phyloP scores from a whole-genome alignment of 1,284 basidiomycete species.

The Rugosomyces carneus region DNA sequence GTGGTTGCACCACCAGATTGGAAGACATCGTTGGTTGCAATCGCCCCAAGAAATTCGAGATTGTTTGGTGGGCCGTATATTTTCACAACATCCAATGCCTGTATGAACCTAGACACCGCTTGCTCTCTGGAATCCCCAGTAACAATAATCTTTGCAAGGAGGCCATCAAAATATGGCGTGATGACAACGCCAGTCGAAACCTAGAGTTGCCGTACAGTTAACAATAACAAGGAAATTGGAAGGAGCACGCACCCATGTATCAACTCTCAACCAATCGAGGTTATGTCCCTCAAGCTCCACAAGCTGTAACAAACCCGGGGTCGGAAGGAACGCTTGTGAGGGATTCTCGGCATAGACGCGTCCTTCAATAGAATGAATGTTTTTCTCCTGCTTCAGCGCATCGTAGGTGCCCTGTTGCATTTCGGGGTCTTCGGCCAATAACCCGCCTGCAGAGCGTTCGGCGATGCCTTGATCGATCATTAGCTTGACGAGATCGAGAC shows the following conservation, averaged over 20 bases:
- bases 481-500: constrained; percentile 59
- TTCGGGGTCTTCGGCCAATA: constrained; percentile 13
- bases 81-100: constrained; percentile 34
- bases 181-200: constrained; percentile 47
- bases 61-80: constrained; percentile 46
- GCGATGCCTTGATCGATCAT: constrained; percentile 56
- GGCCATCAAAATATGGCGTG: constrained; percentile 53
- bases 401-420: constrained; percentile 32
- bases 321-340: constrained; percentile 50
- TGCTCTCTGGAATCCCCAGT: constrained; percentile 34
- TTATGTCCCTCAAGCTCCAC: constrained; percentile 36
- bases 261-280: constrained; percentile 45
- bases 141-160: constrained; percentile 51
- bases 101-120: constrained; percentile 33
- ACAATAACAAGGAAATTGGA: background rate
- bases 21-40: constrained; percentile 39
- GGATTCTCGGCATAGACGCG: constrained; percentile 68
- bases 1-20: constrained; percentile 47
- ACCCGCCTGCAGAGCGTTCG: constrained; percentile 21
- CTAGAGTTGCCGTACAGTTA: constrained; percentile 20
- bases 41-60: constrained; percentile 42
- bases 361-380: constrained; percentile 47
- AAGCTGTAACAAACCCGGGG: constrained; percentile 55
- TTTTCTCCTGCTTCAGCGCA: constrained; percentile 11
- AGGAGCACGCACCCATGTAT: constrained; percentile 41